Conservation (phyloP, 2,329 filamentous ascomycete species). For the Podosphaera fusca region DNA sequence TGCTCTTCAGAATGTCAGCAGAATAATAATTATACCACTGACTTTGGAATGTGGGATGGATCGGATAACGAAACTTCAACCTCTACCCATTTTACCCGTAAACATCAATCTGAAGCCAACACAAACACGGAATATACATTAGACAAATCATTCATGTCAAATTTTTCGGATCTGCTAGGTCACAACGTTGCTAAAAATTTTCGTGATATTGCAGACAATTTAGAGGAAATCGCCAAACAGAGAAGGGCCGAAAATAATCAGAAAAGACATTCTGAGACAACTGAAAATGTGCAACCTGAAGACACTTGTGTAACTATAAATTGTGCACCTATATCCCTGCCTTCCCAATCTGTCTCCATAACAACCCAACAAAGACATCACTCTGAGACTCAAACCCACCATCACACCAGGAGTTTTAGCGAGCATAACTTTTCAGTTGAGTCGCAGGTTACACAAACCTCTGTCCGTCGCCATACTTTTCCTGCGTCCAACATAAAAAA, state of each 20-base stretch:
- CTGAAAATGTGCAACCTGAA: not conserved
- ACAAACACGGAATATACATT: not conserved
- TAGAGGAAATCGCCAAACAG: not conserved
- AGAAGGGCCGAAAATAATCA: not conserved
- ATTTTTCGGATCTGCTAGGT: constrained; percentile 1
- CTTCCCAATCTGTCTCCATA: not conserved
- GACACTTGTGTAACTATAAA: constrained; percentile 1
- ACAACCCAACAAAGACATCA: not conserved
- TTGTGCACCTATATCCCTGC: not conserved
- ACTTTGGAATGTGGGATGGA: not conserved
- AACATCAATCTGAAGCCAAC: not conserved
- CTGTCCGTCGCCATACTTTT: constrained; percentile 2
- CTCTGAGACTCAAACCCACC: not conserved
- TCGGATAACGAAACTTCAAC: not conserved
- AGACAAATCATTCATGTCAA: not conserved
- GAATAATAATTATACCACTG: not conserved
- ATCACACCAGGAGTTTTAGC: not conserved
- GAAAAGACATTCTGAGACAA: not conserved
- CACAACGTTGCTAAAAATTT: constrained; percentile 1
- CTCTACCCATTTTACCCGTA: not conserved
- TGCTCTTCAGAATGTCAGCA: not conserved
- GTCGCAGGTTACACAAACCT: constrained; percentile 4
- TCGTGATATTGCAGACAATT: not conserved
- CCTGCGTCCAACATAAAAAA: not conserved
- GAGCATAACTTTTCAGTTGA: constrained; percentile 1